Evolutionary conservation across 805 yeast species (phyloP).

Genomic region (Yamadazyma insecticola): DNA sequence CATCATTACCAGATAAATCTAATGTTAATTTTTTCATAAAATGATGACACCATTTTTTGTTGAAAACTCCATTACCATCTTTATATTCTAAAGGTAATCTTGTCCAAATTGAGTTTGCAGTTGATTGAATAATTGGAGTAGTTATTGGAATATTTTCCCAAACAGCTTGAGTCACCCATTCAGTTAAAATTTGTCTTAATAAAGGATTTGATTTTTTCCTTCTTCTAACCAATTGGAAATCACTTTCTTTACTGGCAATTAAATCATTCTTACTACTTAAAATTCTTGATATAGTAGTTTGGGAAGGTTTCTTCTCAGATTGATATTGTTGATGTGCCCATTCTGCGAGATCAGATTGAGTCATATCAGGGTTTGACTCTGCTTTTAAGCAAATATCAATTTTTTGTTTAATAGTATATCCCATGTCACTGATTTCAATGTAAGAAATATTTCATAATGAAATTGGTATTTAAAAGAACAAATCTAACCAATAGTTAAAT

Average conservation of each 20-base stretch:
- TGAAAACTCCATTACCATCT: constrained; percentile 64
- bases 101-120: constrained; percentile 63
- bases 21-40: constrained; percentile 46
- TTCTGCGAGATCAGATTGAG: constrained; percentile 57
- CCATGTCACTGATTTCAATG: constrained; percentile 45
- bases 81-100: constrained; percentile 48
- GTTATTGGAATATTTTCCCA: constrained; percentile 67
- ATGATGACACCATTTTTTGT: constrained; percentile 57
- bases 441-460: too few relatives aligned
- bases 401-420: constrained; percentile 57
- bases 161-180: constrained; percentile 63
- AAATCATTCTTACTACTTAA: constrained; percentile 52
- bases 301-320: constrained; percentile 53
- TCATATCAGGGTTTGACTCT: constrained; percentile 64
- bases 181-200: constrained; percentile 55
- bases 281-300: constrained; percentile 62
- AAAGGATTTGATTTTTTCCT: constrained; percentile 53
- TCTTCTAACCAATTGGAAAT: constrained; percentile 46
- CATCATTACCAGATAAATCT: constrained; percentile 42
- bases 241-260: constrained; percentile 47
- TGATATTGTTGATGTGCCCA: constrained; percentile 60
- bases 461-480: too few relatives aligned
- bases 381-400: constrained; percentile 65
- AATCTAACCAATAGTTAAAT: too few relatives aligned
- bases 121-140: constrained; percentile 57